Conservation (phyloP, 2,329 filamentous ascomycete genomes). For the Sporothrix pseudoabietina region DNA sequence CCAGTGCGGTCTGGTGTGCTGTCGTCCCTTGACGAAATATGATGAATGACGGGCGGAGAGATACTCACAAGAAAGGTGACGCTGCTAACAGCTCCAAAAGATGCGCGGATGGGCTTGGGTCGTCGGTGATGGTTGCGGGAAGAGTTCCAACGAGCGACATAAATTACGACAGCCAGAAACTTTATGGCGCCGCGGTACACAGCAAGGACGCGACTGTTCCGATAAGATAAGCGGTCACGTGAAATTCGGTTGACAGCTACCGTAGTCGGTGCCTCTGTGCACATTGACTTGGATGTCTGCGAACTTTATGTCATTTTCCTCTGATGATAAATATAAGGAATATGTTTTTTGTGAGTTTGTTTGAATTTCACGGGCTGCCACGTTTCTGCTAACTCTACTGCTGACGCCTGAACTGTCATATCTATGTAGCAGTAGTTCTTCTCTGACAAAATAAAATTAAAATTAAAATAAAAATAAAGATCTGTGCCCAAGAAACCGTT, state of each 20-base stretch:
- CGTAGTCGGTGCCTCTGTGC: background rate
- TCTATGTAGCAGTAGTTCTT: background rate
- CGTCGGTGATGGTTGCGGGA: conserved; percentile 21
- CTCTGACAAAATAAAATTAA: background rate
- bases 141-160: conserved; percentile 21
- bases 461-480: background rate
- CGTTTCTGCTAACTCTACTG: background rate
- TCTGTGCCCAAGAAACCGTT: no score
- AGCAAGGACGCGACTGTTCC: conserved; percentile 15
- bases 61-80: background rate
- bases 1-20: background rate
- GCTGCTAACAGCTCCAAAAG: background rate
- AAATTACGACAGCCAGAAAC: conserved; percentile 30
- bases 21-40: background rate
- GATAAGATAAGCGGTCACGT: conserved; percentile 32
- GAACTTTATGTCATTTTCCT: background rate
- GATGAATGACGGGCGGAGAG: background rate
- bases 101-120: background rate
- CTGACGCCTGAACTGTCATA: background rate
- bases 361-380: background rate
- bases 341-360: background rate
- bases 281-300: background rate
- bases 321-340: no score
- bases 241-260: background rate
- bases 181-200: conserved; percentile 28